Evolutionary conservation across 306 rosid species (phyloP).

Genomic region (Castanea sativa): DNA sequence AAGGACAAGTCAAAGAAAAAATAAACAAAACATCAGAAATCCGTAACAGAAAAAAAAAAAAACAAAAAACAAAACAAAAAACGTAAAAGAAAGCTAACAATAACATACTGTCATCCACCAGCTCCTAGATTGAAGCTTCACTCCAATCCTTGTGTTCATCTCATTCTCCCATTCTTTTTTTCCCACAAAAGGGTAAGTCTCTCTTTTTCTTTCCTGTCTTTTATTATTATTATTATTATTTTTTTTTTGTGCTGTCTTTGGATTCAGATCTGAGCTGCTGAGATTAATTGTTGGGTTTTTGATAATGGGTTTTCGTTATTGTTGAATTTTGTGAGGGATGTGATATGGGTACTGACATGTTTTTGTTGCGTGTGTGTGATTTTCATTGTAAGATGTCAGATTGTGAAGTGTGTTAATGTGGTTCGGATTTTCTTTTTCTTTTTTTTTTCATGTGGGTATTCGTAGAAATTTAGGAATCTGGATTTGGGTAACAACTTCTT

Average conservation of each 20-base stretch:
- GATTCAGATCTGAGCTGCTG: slow-evolving; percentile 23
- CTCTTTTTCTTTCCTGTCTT: not conserved
- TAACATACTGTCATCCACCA: not conserved
- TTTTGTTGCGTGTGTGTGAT: not conserved
- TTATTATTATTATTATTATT: not conserved
- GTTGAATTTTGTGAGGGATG: not conserved
- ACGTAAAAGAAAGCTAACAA: not conserved
- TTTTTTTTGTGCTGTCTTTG: not conserved
- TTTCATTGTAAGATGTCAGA: not conserved
- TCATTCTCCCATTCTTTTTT: not conserved
- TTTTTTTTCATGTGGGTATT: not conserved
- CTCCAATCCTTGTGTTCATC: not conserved
- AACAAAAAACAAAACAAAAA: not conserved
- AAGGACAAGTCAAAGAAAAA: not conserved
- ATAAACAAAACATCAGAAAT: not conserved
- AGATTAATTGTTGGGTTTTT: not conserved
- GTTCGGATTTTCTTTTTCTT: not conserved
- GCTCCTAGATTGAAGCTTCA: not conserved
- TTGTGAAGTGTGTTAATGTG: not conserved
- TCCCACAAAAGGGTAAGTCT: slow-evolving; percentile 6
- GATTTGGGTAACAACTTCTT: not conserved
- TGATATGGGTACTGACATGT: not conserved
- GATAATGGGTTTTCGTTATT: not conserved
- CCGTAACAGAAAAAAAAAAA: not conserved
- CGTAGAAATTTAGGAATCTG: not conserved